Evolutionary conservation across 164 flowering plant genomes (phyloP).

Genomic region (Stephania japonica): DNA sequence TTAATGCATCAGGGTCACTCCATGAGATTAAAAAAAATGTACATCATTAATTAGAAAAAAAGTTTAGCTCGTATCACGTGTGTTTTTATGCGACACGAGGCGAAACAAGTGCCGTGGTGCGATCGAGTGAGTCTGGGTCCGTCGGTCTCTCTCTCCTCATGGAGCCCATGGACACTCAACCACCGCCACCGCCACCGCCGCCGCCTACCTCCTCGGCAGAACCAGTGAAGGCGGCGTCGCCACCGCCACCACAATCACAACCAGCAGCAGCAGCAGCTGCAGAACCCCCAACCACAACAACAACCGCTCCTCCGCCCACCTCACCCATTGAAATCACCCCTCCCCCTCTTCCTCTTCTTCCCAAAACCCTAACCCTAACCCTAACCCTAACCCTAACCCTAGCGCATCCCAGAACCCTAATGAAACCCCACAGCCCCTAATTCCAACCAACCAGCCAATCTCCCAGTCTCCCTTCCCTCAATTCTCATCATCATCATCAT

Average conservation of each 20-base stretch:
- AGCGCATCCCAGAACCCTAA: slow-evolving; percentile 18
- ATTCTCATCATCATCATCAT: slow-evolving; percentile 9
- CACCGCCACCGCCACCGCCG: background rate
- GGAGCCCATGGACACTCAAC: background rate
- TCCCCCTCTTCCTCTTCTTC: background rate
- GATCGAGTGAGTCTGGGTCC: no score
- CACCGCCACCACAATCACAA: background rate
- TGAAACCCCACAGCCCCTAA: slow-evolving; percentile 10
- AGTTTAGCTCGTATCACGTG: no score
- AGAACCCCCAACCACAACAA: no score
- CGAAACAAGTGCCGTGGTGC: no score
- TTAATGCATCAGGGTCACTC: no score
- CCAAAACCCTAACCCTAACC: slow-evolving; percentile 25
- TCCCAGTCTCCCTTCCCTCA: slow-evolving; percentile 22
- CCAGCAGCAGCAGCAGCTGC: no score
- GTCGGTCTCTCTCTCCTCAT: no score
- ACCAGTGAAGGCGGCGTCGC: background rate
- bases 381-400: slow-evolving; percentile 30
- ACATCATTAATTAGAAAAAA: no score
- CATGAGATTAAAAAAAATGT: no score
- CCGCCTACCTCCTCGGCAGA: background rate
- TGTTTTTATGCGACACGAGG: no score
- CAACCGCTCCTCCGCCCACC: background rate
- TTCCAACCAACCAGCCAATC: slow-evolving; percentile 28
- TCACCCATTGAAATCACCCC: background rate